Evolutionary conservation across 1,139 yeast genomes (phyloP), one percentile per base, ranked within the genome.

Genomic region (Yamadazyma epiphylla): DNA sequence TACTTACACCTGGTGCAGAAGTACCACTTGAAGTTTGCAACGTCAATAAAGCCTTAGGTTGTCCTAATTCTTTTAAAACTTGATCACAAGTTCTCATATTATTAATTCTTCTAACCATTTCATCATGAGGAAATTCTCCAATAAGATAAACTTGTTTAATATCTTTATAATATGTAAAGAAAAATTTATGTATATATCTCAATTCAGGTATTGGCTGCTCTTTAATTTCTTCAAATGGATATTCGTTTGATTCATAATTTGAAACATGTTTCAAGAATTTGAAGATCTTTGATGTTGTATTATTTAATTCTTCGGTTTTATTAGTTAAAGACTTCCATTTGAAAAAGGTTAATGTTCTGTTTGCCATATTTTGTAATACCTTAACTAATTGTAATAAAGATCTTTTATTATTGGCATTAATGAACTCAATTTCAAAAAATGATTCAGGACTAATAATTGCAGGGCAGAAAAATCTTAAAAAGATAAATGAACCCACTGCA

Each of bases 361-460:
- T 91, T 0, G 96, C 96, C 63, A 89, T 73, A 44, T 83, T 79
- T 58, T 91, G 98, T 26, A 89, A 63, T 19, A 85, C 79, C 48
- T 88, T 86, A 4, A 95, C 97, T 28, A 91, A 60, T 39, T 85
- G 80, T 48, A 91, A 80, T 31, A 86, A 68, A 1, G 88, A 75
- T 41, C 95, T 69, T 42, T 88, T 81, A 8, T 80, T 77, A 20
- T 64, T 70, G 5, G 57, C 59, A 44, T 45, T 65, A 5, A 65
- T 56, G 20, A 75, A 64, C 15, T 64, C 64, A 32, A 82, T 76
- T 29, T 55, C 60, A 34, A 68, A 61, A 35, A 58, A 64, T 4
- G 87, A 71, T 41, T 86, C 95, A 0, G 97, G 96, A 26, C 91
- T 81, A 10, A 89, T 89, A 38, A 91, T 79, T 0, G 95, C 95